Base-by-base conservation (phyloP, 192 early-diverging fungal species). In the Entomortierella chlamydospora region DNA sequence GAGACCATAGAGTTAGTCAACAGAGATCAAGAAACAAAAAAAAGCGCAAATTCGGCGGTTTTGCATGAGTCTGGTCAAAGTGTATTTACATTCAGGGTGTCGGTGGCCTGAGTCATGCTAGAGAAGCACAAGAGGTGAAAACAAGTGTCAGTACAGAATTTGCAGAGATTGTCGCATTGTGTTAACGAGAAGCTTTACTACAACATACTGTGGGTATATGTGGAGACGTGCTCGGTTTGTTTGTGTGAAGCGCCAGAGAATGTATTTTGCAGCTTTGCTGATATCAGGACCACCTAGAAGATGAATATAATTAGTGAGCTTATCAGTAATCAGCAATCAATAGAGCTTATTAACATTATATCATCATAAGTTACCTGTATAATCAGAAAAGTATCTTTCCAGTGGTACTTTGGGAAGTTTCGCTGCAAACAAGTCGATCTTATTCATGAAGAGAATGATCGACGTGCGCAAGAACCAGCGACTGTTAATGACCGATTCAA, bases 391-490 rank as follows among this genome's bases (percentile, higher is more conserved):
- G 86, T 92, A 96, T 53, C 87, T 83, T 70, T 90, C 86, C 29
- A 98, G 81, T 30, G 94, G 94, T 49, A 92, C 87, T 73, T 87
- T 84, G 31, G 87, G 83, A 68, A 98, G 82, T 72, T 98, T 98
- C 34, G 86, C 86, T 54, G 87, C 89, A 70, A 98, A 95, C 31
- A 98, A 81, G 69, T 98, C 96, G 50, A 95, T 91, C 70, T 98
- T 98, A 88, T 98, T 98, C 64, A 98, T 84, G 79, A 98, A 98
- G 12, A 98, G 83, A 58, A 98, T 94, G 61, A 98, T 95, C 11
- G 94, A 93, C 23, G 95, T 95, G 58, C 93, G 90, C 61, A 97
- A 73, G 83, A 98, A 98, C 93, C 95, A 95, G 61, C 95, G 87
- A 80, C 93, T 94, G 82, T 96, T 97, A 68, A 96, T 93, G 29